phyloP scores from a whole-genome alignment of 2,329 filamentous ascomycete genomes.

The Colletotrichum abscissum region DNA sequence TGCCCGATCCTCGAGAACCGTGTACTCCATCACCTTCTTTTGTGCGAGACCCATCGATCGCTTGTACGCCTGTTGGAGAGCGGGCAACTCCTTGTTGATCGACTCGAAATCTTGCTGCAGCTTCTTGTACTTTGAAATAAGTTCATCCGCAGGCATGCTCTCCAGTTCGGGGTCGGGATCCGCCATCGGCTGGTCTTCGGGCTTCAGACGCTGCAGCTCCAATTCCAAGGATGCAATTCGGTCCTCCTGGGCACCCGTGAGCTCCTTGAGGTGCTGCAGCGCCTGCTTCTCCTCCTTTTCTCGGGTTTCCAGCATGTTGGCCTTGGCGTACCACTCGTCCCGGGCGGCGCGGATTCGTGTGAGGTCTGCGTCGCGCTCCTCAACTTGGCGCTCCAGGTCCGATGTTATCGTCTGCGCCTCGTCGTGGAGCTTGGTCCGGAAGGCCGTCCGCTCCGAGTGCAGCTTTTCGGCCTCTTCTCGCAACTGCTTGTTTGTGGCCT shows the following conservation, averaged over 20 bases:
- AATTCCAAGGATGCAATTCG: constrained; percentile 85
- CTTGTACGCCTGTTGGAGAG: constrained; percentile 91
- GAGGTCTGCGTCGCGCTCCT: constrained; percentile 84
- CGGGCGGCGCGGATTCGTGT: constrained; percentile 85
- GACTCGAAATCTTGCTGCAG: constrained; percentile 84
- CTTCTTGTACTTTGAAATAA: constrained; percentile 78
- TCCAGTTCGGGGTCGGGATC: constrained; percentile 63
- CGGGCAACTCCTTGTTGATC: constrained; percentile 87
- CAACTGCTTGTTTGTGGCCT: constrained; percentile 87
- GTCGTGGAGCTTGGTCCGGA: constrained; percentile 82
- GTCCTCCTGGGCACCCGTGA: constrained; percentile 82
- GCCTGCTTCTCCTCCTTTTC: constrained; percentile 81
- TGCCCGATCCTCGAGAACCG: constrained; percentile 81
- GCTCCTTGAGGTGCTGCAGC: constrained; percentile 79
- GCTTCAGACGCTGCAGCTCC: constrained; percentile 78
- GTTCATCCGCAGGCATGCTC: constrained; percentile 73
- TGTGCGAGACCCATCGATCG: constrained; percentile 86
- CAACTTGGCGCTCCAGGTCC: constrained; percentile 85
- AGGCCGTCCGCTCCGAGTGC: constrained; percentile 85
- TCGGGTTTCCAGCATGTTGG: constrained; percentile 80
- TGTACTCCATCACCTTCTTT: constrained; percentile 86
- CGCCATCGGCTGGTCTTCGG: constrained; percentile 59
- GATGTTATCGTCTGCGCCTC: constrained; percentile 79
- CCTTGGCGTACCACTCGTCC: constrained; percentile 87
- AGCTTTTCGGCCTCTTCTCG: constrained; percentile 87